Evolutionary conservation across 257 asterid genomes (phyloP).

Genomic region (Solanum sparsipilum): DNA sequence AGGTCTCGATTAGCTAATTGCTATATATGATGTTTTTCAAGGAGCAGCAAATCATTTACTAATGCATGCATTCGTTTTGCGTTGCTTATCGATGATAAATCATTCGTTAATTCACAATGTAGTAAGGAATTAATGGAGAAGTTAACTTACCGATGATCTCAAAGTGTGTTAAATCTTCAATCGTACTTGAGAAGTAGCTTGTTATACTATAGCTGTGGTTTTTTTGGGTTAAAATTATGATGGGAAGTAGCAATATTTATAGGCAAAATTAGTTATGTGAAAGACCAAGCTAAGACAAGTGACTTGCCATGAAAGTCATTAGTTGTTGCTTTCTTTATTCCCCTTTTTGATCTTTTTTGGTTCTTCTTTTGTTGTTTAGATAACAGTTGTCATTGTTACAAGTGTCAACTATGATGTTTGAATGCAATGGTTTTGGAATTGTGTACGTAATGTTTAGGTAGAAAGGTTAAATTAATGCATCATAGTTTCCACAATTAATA

Average conservation of each 20-base stretch:
- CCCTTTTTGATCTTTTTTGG: neutral
- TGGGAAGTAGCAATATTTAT: neutral
- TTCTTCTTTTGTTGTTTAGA: neutral
- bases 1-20: neutral
- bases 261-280: neutral
- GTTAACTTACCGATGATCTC: neutral
- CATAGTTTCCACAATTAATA: neutral
- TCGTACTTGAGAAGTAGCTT: neutral
- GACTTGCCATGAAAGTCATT: constrained; percentile 5
- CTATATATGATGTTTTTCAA: neutral
- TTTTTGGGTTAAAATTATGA: neutral
- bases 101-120: neutral
- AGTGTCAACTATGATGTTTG: neutral
- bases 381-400: neutral
- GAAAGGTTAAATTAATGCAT: neutral
- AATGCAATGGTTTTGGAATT: neutral
- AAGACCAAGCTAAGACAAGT: neutral
- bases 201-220: neutral
- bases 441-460: neutral
- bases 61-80: neutral
- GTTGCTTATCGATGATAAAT: neutral
- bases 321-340: neutral
- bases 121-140: neutral
- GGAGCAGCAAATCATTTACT: neutral
- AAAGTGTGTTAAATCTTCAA: neutral